phyloP scores from a whole-genome alignment of 2,329 filamentous ascomycete genomes.

The Penicillium sp. region DNA sequence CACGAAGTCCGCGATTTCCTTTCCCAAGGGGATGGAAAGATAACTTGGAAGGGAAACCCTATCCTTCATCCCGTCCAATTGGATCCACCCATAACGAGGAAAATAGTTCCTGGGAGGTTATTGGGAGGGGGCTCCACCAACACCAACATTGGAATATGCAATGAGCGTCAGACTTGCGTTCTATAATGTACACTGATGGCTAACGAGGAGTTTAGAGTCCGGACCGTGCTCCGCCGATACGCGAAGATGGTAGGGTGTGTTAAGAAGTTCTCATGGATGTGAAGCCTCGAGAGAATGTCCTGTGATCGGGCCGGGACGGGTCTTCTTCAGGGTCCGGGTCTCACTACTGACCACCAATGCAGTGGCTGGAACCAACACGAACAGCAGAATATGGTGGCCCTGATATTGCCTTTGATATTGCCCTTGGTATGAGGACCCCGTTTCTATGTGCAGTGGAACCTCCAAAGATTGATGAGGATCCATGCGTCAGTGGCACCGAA shows the following conservation, averaged over 20 bases:
- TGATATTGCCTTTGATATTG: not conserved
- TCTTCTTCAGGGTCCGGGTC: not conserved
- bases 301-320: not conserved
- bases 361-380: not conserved
- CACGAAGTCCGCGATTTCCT: not conserved
- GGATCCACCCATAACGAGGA: slow-evolving; percentile 2
- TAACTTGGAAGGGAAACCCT: not conserved
- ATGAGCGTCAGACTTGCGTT: not conserved
- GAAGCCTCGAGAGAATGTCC: not conserved
- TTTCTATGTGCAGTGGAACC: not conserved
- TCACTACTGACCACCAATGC: not conserved
- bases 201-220: not conserved
- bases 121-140: slow-evolving; percentile 4
- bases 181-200: not conserved
- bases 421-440: not conserved
- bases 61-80: not conserved
- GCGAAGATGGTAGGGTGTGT: not conserved
- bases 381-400: not conserved
- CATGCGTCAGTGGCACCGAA: not conserved
- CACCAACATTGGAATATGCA: not conserved
- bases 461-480: not conserved
- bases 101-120: slow-evolving; percentile 8
- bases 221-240: not conserved
- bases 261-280: not conserved
- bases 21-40: not conserved